A percentile compares a stretch with the other conserved stretches of the same genome.
Evolutionary conservation across 2,329 filamentous ascomycete species (phyloP).

Genomic region (Eutypa lata): DNA sequence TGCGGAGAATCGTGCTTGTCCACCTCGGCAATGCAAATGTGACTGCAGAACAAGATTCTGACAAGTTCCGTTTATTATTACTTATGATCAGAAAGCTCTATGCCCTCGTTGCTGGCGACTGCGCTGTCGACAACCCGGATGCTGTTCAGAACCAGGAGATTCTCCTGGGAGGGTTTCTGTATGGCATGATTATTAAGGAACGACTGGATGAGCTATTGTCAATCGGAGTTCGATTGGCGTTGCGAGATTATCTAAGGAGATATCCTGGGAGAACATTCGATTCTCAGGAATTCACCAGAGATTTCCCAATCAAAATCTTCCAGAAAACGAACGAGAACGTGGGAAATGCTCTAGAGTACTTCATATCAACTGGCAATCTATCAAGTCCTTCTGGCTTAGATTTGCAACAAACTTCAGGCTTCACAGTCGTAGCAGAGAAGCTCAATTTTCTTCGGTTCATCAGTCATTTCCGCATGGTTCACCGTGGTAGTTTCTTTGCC

Average conservation of each 20-base stretch:
- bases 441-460: constrained; percentile 99
- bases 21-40: constrained; percentile 86
- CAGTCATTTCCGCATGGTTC: constrained; percentile 98
- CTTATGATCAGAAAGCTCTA: constrained; percentile 98
- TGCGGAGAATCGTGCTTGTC: constrained; percentile 85
- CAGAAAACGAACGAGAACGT: constrained; percentile 83
- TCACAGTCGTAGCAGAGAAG: constrained; percentile 96
- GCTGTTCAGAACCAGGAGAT: constrained; percentile 96
- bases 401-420: constrained; percentile 90
- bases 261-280: constrained; percentile 68
- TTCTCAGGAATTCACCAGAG: constrained; percentile 72
- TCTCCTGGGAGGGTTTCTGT: constrained; percentile 87
- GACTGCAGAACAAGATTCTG: constrained; percentile 76
- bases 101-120: constrained; percentile 86
- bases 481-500: constrained; percentile 97
- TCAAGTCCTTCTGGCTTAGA: constrained; percentile 89
- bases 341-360: constrained; percentile 86
- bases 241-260: constrained; percentile 57
- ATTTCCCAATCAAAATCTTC: constrained; percentile 77
- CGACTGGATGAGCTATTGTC: constrained; percentile 83
- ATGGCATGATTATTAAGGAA: constrained; percentile 94
- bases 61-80: constrained; percentile 91
- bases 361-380: constrained; percentile 92
- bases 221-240: constrained; percentile 45
- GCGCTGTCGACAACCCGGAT: constrained; percentile 91